These are phyloP conservation scores for Neurospora sp. DNA, from an alignment of 495 filamentous ascomycete genomes.

Conservation along the genomic window DNA sequence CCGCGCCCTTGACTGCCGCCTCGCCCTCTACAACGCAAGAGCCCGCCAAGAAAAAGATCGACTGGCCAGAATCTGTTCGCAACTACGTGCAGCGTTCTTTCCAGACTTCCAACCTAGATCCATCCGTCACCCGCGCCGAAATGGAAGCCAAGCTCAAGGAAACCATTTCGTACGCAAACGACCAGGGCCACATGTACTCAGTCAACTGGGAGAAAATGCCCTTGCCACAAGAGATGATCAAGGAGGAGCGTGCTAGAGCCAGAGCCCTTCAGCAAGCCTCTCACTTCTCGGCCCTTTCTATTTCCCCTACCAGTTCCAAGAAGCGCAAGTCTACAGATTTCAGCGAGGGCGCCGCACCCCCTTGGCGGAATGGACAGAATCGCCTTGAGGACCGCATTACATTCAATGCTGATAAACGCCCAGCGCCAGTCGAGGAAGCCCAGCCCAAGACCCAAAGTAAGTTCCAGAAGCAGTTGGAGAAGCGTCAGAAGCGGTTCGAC, in stretches of 20 bases:
- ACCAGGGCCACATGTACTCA: slow-evolving; percentile 52
- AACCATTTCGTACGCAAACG: slow-evolving; percentile 72
- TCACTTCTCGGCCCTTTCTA: slow-evolving; percentile 5
- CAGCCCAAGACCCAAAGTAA: slow-evolving; percentile 56
- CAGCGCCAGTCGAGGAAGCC: slow-evolving; percentile 31
- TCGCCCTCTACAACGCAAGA: slow-evolving; percentile 16
- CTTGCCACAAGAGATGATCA: slow-evolving; percentile 80
- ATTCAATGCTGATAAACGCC: slow-evolving; percentile 50
- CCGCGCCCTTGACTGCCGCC: slow-evolving; percentile 8
- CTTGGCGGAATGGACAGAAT: slow-evolving; percentile 65
- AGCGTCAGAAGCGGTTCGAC: slow-evolving; percentile 80
- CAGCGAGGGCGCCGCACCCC: slow-evolving; percentile 40
- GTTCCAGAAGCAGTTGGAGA: slow-evolving; percentile 78
- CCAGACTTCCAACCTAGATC: slow-evolving; percentile 54
- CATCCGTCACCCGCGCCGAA: slow-evolving; percentile 53
- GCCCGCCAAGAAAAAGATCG: slow-evolving; percentile 47
- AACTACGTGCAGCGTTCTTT: slow-evolving; percentile 79
- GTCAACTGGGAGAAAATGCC: slow-evolving; percentile 77
- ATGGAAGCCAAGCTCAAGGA: slow-evolving; percentile 79
- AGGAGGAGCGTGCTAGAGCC: slow-evolving; percentile 51
- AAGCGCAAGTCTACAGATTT: slow-evolving; percentile 76
- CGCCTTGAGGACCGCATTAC: slow-evolving; percentile 71
- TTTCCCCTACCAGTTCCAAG: slow-evolving; percentile 28
- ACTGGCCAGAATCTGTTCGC: slow-evolving; percentile 69
- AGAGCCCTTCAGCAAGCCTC: slow-evolving; percentile 2